Base-by-base conservation (phyloP, 305 asterid species). In the Fraxinus platypoda region DNA sequence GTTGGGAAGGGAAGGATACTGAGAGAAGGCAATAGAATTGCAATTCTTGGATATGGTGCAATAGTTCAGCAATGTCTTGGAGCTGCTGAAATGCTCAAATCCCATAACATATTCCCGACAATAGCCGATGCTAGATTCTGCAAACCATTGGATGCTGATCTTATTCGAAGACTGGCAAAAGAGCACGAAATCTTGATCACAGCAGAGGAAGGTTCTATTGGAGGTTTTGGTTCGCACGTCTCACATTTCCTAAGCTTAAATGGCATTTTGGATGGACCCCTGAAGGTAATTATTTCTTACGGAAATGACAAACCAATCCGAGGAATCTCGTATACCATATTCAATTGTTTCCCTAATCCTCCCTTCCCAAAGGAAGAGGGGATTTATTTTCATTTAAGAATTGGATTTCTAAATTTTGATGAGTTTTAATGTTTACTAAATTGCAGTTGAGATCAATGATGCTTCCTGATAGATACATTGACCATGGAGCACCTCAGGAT, bases 181-280 rank as follows among this genome's bases (percentile, higher is more conserved):
- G 97, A 93, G 68, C 97, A 93, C 26, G 91, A 93, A 85, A 87
- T 93, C 64, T 52, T 93, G 62, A 90, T 93, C 87, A 93, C 97
- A 0, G 94, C 86, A 28, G 97, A 92, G 83, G 97, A 93, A 87
- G 95, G 95, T 72, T 90, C 97, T 4, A 84, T 93, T 37, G 97
- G 96, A 77, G 97, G 97, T 28, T 93, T 93, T 73, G 95, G 95
- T 77, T 93, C 97, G 31, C 97, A 92, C 25, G 93, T 92, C 37
- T 54, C 92, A 4, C 97, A 93, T 73, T 93, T 85, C 90, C 85
- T 92, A 41, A 88, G 89, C 91, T 86, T 93, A 73, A 90, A 66
- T 81, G 94, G 97, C 8, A 72, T 91, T 38, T 73, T 93, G 88
- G 97, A 93, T 80, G 97, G 95, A 84, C 85, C 81, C 6, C 91